These are phyloP conservation scores for Durusdinium trenchii DNA, from an alignment of 73 alveolate species.

Conservation along the genomic window DNA sequence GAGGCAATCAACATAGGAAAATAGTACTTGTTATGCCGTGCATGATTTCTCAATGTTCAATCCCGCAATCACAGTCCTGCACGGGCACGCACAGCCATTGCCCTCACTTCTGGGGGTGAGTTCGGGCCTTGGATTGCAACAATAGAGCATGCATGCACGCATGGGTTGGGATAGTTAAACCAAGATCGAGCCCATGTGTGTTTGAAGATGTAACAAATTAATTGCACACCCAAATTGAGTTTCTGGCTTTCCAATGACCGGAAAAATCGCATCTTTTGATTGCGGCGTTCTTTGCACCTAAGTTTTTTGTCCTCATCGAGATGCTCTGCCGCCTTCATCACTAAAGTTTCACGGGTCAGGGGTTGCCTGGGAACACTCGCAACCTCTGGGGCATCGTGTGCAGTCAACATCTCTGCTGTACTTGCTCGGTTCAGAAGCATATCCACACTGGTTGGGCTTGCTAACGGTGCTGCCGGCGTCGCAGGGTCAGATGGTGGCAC, in stretches of 20 bases:
- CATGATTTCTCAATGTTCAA: too few species aligned
- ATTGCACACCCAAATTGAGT: too few species aligned
- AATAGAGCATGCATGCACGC: too few species aligned
- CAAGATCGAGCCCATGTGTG: too few species aligned
- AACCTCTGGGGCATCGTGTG: too few species aligned
- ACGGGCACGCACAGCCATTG: background rate
- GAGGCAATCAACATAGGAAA: too few species aligned
- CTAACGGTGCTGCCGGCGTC: background rate
- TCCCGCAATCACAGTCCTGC: background rate
- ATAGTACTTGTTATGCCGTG: too few species aligned
- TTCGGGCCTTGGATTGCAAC: background rate
- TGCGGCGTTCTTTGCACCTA: background rate
- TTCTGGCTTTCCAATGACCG: background rate
- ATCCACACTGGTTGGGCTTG: background rate
- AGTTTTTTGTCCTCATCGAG: background rate
- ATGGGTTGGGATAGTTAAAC: too few species aligned
- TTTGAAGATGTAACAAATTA: too few species aligned
- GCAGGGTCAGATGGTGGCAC: too few species aligned
- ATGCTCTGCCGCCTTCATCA: background rate
- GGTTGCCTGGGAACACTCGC: too few species aligned
- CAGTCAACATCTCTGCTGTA: background rate
- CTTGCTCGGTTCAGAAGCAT: background rate
- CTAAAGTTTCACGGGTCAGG: too few species aligned
- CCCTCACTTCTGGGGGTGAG: background rate
- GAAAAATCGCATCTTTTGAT: background rate